Evolutionary conservation across 345 rosid species (phyloP).

Genomic region (Arabis hirsuta): DNA sequence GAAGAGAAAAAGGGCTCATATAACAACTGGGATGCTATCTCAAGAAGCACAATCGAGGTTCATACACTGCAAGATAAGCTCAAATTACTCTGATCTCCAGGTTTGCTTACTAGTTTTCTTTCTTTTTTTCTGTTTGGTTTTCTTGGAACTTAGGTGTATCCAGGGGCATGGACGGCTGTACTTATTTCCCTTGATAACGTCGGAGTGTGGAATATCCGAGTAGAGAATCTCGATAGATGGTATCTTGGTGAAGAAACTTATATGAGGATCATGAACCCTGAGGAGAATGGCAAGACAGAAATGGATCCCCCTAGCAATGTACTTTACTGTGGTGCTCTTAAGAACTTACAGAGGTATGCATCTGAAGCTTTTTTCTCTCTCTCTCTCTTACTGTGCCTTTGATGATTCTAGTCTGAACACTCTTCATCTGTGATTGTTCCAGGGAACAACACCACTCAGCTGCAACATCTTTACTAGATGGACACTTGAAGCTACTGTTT

Average conservation of each 20-base stretch:
- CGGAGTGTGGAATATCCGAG: conserved; percentile 90
- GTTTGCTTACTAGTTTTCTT: conserved; percentile 5
- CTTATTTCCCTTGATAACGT: conserved; percentile 77
- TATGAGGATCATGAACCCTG: conserved; percentile 78
- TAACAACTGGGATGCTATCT: conserved; percentile 75
- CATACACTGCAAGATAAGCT: conserved; percentile 43
- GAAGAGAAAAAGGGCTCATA: conserved; percentile 69
- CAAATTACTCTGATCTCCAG: neutral
- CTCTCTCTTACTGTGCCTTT: neutral
- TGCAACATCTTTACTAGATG: conserved; percentile 43
- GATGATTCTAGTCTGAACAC: neutral
- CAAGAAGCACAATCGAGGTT: conserved; percentile 80
- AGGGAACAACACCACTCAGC: conserved; percentile 50
- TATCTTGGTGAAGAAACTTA: conserved; percentile 94
- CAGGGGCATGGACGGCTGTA: conserved; percentile 93
- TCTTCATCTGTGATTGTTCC: conserved; percentile 35
- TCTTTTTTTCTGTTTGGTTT: neutral
- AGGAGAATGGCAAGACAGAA: conserved; percentile 84
- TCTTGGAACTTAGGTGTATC: conserved; percentile 64
- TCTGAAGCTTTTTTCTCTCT: conserved; percentile 11
- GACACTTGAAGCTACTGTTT: conserved; percentile 44
- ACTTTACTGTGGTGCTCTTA: conserved; percentile 80
- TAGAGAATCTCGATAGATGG: conserved; percentile 92
- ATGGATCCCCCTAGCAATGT: conserved; percentile 71
- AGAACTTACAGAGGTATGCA: conserved; percentile 59